Conservation (phyloP, 768 basidiomycete species). For the Mycena floridula region DNA sequence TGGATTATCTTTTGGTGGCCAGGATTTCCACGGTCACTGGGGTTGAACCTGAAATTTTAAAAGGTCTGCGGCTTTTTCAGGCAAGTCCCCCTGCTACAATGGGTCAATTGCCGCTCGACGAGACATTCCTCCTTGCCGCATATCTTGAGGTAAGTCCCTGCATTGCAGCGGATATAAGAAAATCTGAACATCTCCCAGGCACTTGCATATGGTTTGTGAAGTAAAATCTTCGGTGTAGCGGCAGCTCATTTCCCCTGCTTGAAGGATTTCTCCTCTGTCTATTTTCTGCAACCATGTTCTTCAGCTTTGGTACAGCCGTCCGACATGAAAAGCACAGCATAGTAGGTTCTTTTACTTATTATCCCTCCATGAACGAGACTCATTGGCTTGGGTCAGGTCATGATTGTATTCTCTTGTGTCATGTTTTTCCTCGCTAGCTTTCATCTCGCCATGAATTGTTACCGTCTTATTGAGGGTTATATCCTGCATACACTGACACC, state of each 20-base stretch:
- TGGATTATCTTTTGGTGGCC: too few species aligned
- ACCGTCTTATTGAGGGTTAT: slow-evolving; percentile 10
- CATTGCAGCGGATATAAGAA: not conserved
- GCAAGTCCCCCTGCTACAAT: too few species aligned
- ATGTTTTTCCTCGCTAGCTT: slow-evolving; percentile 14
- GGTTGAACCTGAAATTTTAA: too few species aligned
- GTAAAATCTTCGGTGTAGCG: not conserved
- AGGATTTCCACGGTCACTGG: too few species aligned
- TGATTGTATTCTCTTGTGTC: slow-evolving; percentile 10
- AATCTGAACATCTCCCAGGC: not conserved
- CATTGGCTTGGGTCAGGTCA: slow-evolving; percentile 7
- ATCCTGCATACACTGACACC: slow-evolving; percentile 1
- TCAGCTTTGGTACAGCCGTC: slow-evolving; percentile 2
- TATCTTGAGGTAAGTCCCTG: slow-evolving; percentile 11
- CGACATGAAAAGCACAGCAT: slow-evolving; percentile 5
- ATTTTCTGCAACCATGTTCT: slow-evolving; percentile 9
- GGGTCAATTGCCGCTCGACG: slow-evolving; percentile 11
- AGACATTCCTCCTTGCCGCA: slow-evolving; percentile 12
- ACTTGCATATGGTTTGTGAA: not conserved
- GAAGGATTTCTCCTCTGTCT: slow-evolving; percentile 10
- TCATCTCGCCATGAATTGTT: slow-evolving; percentile 14
- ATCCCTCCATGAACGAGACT: not conserved
- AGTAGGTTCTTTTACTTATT: not conserved
- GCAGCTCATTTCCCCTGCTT: not conserved
- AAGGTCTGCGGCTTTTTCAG: too few species aligned